Conservation (phyloP, 495 filamentous ascomycete genomes). For the Xylaria cubensis region DNA sequence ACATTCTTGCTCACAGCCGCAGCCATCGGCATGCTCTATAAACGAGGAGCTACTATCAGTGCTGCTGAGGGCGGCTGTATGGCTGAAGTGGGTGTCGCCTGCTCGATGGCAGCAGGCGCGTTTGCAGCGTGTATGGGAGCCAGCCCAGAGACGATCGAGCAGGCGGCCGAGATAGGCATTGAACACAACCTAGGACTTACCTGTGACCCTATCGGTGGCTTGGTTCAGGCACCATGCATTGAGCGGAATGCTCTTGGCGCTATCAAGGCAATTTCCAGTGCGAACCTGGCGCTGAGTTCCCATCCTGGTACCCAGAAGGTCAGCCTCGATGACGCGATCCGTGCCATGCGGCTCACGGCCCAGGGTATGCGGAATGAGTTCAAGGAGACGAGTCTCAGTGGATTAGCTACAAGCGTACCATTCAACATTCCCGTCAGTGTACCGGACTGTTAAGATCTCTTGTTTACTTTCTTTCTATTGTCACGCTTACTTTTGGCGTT, state of each 20-base stretch:
- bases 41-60: conserved; percentile 46
- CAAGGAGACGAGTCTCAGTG: conserved; percentile 48
- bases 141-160: conserved; percentile 44
- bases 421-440: conserved; percentile 46
- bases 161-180: conserved; percentile 47
- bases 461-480: background rate
- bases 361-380: conserved; percentile 48
- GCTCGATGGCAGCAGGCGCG: conserved; percentile 46
- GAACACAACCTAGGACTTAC: conserved; percentile 47
- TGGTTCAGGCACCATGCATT: conserved; percentile 46
- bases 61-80: conserved; percentile 47
- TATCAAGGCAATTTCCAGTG: conserved; percentile 46
- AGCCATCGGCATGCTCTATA: conserved; percentile 48
- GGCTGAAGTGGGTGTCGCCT: conserved; percentile 50
- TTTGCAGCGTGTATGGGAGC: conserved; percentile 48
- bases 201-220: conserved; percentile 44
- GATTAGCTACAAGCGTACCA: conserved; percentile 44
- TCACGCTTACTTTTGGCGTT: background rate
- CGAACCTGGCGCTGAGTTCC: conserved; percentile 45
- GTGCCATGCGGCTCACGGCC: conserved; percentile 44
- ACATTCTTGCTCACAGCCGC: conserved; percentile 45
- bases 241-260: conserved; percentile 47
- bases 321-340: conserved; percentile 45
- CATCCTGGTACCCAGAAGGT: conserved; percentile 44
- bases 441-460: conserved; percentile 39